Evolutionary conservation across 2,329 filamentous ascomycete genomes (phyloP).

Genomic region (Colletotrichum orbiculare): DNA sequence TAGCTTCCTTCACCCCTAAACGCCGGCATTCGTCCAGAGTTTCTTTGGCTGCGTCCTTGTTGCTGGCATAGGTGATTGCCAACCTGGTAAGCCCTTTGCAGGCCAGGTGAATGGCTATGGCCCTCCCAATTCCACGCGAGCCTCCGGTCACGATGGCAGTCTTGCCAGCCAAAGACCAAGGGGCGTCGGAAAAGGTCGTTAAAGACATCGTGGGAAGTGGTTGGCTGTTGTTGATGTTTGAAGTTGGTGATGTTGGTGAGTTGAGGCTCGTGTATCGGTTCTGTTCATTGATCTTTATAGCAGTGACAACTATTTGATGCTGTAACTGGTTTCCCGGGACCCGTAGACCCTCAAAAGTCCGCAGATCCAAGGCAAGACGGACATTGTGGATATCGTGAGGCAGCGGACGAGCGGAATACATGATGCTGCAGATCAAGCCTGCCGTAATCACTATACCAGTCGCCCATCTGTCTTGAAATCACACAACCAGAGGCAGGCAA

Average conservation of each 20-base stretch:
- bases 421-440: too few species aligned
- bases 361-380: too few species aligned
- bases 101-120: slow-evolving; percentile 17
- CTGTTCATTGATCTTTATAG: too few species aligned
- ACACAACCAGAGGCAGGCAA: too few species aligned
- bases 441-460: too few species aligned
- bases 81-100: slow-evolving; percentile 12
- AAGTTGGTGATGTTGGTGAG: not conserved
- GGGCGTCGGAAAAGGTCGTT: not conserved
- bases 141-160: slow-evolving; percentile 19
- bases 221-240: not conserved
- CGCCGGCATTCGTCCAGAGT: slow-evolving; percentile 3
- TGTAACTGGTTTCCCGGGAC: too few species aligned
- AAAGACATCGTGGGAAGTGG: slow-evolving; percentile 6
- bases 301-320: too few species aligned
- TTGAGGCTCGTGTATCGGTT: not conserved
- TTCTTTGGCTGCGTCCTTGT: slow-evolving; percentile 13
- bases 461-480: too few species aligned
- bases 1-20: not conserved
- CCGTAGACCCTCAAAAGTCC: too few species aligned
- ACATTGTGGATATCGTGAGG: too few species aligned
- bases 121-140: slow-evolving; percentile 15
- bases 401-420: too few species aligned
- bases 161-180: slow-evolving; percentile 21
- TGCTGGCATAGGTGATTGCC: slow-evolving; percentile 20